A percentile compares a stretch with the other conserved stretches of the same genome.
phyloP scores from a whole-genome alignment of 163 green algal species.

The Prototheca wickerhamii region DNA sequence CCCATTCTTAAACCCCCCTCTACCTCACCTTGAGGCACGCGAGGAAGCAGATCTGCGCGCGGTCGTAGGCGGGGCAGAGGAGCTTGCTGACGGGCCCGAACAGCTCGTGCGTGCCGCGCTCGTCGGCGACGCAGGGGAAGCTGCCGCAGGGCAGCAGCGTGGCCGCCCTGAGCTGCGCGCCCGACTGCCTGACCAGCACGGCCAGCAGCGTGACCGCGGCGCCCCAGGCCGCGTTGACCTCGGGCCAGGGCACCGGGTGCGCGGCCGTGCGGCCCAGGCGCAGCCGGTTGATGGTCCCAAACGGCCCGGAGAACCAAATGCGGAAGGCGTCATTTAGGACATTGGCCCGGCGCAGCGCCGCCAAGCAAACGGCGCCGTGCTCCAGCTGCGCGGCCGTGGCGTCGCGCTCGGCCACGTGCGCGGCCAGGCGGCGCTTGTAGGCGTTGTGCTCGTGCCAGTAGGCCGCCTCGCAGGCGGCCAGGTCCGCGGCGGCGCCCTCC shows the following conservation, averaged over 20 bases:
- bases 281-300: conserved; percentile 78
- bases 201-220: conserved; percentile 90
- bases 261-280: conserved; percentile 72
- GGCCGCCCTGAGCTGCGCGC: not conserved
- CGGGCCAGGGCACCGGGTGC: conserved; percentile 84
- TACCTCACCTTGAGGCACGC: conserved; percentile 59
- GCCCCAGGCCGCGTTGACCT: conserved; percentile 97
- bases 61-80: conserved; percentile 77
- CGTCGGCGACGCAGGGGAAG: conserved; percentile 70
- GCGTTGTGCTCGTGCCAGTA: conserved; percentile 82
- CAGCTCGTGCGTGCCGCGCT: conserved; percentile 58
- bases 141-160: conserved; percentile 77
- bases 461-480: conserved; percentile 50
- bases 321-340: conserved; percentile 85
- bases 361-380: conserved; percentile 52
- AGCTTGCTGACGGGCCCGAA: conserved; percentile 86
- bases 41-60: conserved; percentile 16
- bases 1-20: not conserved
- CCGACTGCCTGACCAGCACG: conserved; percentile 65
- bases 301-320: conserved; percentile 78
- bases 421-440: conserved; percentile 53
- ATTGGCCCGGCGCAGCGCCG: conserved; percentile 65
- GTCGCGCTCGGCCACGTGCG: conserved; percentile 72
- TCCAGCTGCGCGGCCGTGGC: conserved; percentile 62
- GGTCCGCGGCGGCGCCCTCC: conserved; percentile 31